Percentiles rank a stretch among this genome's conserved stretches.
Evolutionary conservation across 2,329 filamentous ascomycete genomes (phyloP).

Genomic region (Chaetomium sp.): DNA sequence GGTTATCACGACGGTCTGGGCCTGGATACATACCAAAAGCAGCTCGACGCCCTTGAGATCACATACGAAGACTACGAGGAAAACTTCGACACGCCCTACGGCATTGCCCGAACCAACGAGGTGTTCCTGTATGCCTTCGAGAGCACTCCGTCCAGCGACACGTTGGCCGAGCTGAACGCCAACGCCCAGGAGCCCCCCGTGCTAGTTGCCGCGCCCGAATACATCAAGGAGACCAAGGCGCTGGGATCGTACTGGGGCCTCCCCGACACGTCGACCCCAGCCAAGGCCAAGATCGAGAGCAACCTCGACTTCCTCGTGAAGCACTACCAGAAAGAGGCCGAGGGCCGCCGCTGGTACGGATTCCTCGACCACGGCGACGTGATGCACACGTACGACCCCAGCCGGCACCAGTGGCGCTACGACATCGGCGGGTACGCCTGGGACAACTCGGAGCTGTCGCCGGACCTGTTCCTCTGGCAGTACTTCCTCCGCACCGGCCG

Average conservation of each 20-base stretch:
- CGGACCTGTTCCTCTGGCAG: slow-evolving; percentile 64
- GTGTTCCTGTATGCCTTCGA: slow-evolving; percentile 56
- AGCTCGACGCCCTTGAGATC: slow-evolving; percentile 62
- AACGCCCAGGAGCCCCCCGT: slow-evolving; percentile 56
- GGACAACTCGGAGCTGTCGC: slow-evolving; percentile 66
- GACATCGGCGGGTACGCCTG: slow-evolving; percentile 66
- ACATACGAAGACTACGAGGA: slow-evolving; percentile 66
- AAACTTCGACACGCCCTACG: slow-evolving; percentile 58
- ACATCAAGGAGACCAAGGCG: slow-evolving; percentile 55
- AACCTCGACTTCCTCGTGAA: slow-evolving; percentile 59
- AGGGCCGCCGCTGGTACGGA: slow-evolving; percentile 63
- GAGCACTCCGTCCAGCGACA: slow-evolving; percentile 53
- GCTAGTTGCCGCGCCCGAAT: slow-evolving; percentile 50
- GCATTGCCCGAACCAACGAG: slow-evolving; percentile 61
- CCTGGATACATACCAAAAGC: slow-evolving; percentile 56
- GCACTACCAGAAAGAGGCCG: slow-evolving; percentile 58
- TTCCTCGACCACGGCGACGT: slow-evolving; percentile 65
- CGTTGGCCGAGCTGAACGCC: slow-evolving; percentile 47
- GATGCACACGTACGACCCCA: slow-evolving; percentile 62
- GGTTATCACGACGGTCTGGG: slow-evolving; percentile 62
- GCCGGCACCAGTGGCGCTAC: slow-evolving; percentile 63
- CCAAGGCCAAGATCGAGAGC: slow-evolving; percentile 49
- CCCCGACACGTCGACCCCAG: slow-evolving; percentile 37
- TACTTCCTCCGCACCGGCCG: slow-evolving; percentile 63
- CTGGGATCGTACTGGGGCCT: slow-evolving; percentile 59